Evolutionary conservation across 176 grass and related monocot genomes (phyloP), one percentile per base, ranked within the genome.

Genomic region (Aegilops longissima): DNA sequence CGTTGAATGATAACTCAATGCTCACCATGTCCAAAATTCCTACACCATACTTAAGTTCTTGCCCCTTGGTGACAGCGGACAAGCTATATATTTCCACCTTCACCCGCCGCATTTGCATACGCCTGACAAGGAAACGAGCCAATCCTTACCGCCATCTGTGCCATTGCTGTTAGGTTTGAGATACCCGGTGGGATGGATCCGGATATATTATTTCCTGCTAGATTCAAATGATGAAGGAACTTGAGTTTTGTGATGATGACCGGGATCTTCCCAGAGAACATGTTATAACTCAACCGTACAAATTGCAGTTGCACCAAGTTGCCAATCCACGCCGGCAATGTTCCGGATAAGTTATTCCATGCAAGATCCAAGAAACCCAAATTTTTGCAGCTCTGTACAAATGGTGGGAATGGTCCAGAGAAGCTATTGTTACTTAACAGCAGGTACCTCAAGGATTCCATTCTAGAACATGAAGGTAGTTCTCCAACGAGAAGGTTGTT

Each of bases 241-340:
- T 0, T 1, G 9, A 90, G 81, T 24, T 49, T 73, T 29, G 62
- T 61, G 9, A 93, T 66, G 7, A 74, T 61, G 2, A 1, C 0
- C 0, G 78, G 82, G 16, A 90, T 86, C 21, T 29, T n/a, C 12
- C 88, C 88, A 56, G 10, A 74, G 54, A 93, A 91, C 42, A 67
- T 88, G 29, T 93, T 93, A 0, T 75, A 85, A 13, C 73, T 29
- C 7, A 93, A 31, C 34, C 40, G 52, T 9, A 93, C 16, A 59
- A 88, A 38, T 13, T 1, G 13, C 1, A 73, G 6, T 12, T 33
- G 3, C 14, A 34, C 44, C 3, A 63, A 23, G 65, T 85, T 64
- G 36, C 78, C 85, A 21, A 93, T 85, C 92, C 92, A 93, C 2
- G 1, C 0, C 12, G 49, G 49, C 49, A 52, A 17, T 52, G 14